These are phyloP conservation scores for Trichocomaceae sp. DNA, from an alignment of 2,329 filamentous ascomycete species.

Conservation along the genomic window DNA sequence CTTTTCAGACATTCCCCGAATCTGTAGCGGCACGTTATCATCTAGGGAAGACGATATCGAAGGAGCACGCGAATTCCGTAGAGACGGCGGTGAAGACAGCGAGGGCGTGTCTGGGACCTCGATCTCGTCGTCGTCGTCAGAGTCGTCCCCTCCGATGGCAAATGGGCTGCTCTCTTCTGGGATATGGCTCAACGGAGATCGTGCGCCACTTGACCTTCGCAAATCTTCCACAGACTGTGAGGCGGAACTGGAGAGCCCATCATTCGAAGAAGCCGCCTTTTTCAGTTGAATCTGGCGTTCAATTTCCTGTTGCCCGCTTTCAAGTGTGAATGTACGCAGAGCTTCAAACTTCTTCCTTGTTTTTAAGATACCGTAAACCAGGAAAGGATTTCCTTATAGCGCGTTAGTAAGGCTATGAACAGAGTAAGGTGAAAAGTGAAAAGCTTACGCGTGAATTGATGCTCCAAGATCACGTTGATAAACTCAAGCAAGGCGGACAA, in stretches of 20 bases:
- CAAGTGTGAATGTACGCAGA: slow-evolving; percentile 78
- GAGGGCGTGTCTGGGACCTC: slow-evolving; percentile 56
- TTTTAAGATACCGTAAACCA: slow-evolving; percentile 71
- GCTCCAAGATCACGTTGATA: slow-evolving; percentile 82
- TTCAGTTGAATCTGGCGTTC: slow-evolving; percentile 66
- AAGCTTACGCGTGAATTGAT: slow-evolving; percentile 69
- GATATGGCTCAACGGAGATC: slow-evolving; percentile 58
- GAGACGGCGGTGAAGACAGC: slow-evolving; percentile 49
- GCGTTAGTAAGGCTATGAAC: slow-evolving; percentile 19
- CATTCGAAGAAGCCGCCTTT: slow-evolving; percentile 52
- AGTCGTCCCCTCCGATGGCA: slow-evolving; percentile 73
- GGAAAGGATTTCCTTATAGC: slow-evolving; percentile 64
- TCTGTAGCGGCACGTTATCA: slow-evolving; percentile 72
- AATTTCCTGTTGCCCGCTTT: slow-evolving; percentile 86
- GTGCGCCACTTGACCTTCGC: slow-evolving; percentile 43
- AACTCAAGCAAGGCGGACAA: slow-evolving; percentile 78
- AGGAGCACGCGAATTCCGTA: slow-evolving; percentile 53
- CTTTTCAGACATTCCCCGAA: slow-evolving; percentile 94
- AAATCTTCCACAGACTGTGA: slow-evolving; percentile 38
- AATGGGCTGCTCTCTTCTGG: slow-evolving; percentile 76
- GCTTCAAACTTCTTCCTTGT: slow-evolving; percentile 79
- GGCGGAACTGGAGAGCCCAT: slow-evolving; percentile 29
- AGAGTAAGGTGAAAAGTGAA: not conserved
- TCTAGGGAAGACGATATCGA: slow-evolving; percentile 64
- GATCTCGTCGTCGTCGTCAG: slow-evolving; percentile 57